Base-by-base conservation (phyloP, 495 filamentous ascomycete species). In the Aspergillus taichungensis region DNA sequence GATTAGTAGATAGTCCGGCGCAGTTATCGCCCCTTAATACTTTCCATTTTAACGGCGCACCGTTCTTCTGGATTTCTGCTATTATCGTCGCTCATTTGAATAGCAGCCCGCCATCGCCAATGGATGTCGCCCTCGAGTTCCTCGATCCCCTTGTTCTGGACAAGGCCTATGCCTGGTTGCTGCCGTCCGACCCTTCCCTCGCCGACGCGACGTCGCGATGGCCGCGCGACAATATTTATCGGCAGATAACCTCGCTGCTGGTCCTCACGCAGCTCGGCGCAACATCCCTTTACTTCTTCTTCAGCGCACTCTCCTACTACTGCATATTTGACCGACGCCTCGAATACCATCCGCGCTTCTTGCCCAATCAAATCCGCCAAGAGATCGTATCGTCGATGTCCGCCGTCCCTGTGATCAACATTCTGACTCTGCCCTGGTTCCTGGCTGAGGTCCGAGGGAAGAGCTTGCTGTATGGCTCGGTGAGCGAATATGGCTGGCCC, bases 281-380 rank as follows among this genome's bases (percentile, higher is more conserved):
- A 45, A 58, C 78, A 31, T 34, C 78, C 29, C 59, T 83, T 47
- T 88, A 88, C 69, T 65, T 34, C 33, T 10, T 34, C 12, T 34
- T 34, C 33, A 34, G 33, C 33, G 33, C 33, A 10, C 33, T 87
- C 36, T 85, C 82, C 38, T 88, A 87, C 67, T 29, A 75, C 55
- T 82, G 86, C 68, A 66, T 88, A 66, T 88, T 87, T 65, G 83
- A 88, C 67, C 82, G 87, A 56, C 65, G 71, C 30, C 82, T 79
- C 46, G 74, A 82, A 62, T 58, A 80, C 18, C 84, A 88, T 59
- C 84, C 84, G 29, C 85, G 84, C 62, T 88, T 81, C 60, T 79
- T 88, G 58, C 85, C 85, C 64, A 79, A 87, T 66, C 84, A 88
- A 60, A 76, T 88, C 36, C 67, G 71, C 42, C 72, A 80, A 49